Base-by-base conservation (phyloP, 805 yeast genomes). In the Tetrapisispora phaffii region DNA sequence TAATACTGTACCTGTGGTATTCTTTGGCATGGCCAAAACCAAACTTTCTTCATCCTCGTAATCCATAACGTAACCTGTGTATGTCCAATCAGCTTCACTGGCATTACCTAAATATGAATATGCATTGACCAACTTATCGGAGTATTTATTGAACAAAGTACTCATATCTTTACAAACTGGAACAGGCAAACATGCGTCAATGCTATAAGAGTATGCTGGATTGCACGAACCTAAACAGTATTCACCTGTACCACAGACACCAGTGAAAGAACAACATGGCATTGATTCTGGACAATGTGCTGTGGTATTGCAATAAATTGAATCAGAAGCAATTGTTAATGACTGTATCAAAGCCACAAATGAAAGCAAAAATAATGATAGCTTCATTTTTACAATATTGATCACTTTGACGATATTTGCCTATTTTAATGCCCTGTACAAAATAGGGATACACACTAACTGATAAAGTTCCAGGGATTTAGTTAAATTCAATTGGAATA, bases 221-320 rank as follows among this genome's bases (percentile, higher is more conserved):
- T 88, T 85, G 70, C 97, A 89, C 29, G 94, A 90, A 48, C 90
- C 93, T 43, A 88, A 70, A 70, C 97, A 89, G 42, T 53, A 52
- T 16, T 72, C 62, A 20, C 94, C 94, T 21, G 80, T 74, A 55
- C 94, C 94, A 69, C 94, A 85, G 28, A 65, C 69, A 41, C 96
- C 96, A 53, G 75, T 80, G 53, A 79, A 81, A 12, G 85, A 77
- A 63, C 97, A 88, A 65, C 97, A 88, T 46, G 97, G 97, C n/a
- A 60, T 52, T 39, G 70, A 72, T 58, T 82, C 77, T 2, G 97
- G 96, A 67, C 97, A 88, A 4, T 70, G 55, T 15, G 56, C 48
- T 10, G 77, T 69, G 9, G 73, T 64, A 50, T 73, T 74, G 67
- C 95, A 87, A 7, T 58, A 36, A n/a, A 55, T 43, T 12, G 46